phyloP scores from a whole-genome alignment of 2,329 filamentous ascomycete species.

The Ascochyta viciae-villosae region DNA sequence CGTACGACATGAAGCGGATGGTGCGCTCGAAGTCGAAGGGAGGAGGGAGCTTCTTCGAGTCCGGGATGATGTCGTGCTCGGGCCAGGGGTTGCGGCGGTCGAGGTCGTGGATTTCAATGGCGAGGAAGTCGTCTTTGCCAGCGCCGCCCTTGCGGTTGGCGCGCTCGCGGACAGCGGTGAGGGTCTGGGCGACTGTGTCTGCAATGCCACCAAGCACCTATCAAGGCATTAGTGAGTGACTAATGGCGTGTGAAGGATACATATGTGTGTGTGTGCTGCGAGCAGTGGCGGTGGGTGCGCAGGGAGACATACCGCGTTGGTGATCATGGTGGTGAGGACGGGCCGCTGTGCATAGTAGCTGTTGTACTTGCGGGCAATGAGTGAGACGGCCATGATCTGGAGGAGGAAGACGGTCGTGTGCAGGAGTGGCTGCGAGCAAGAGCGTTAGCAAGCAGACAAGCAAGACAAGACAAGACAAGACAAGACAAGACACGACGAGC shows the following conservation, averaged over 20 bases:
- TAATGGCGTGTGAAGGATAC: neutral
- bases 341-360: constrained; percentile 91
- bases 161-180: constrained; percentile 80
- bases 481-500: neutral
- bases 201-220: constrained; percentile 85
- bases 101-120: constrained; percentile 88
- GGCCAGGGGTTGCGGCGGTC: constrained; percentile 78
- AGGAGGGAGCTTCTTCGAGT: constrained; percentile 68
- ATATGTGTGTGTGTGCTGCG: neutral
- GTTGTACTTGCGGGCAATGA: constrained; percentile 88
- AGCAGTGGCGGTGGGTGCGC: neutral
- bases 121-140: constrained; percentile 73
- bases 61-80: constrained; percentile 70
- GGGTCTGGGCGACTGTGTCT: constrained; percentile 92
- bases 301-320: constrained; percentile 77
- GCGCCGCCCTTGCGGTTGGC: constrained; percentile 68
- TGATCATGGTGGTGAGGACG: constrained; percentile 98
- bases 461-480: too few species aligned
- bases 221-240: constrained; percentile 14
- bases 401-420: constrained; percentile 85
- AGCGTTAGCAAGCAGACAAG: constrained; percentile 14
- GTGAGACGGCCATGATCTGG: constrained; percentile 84
- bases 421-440: constrained; percentile 74
- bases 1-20: constrained; percentile 95
- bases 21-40: constrained; percentile 96